Base-by-base conservation (phyloP, 495 filamentous ascomycete genomes). In the Hyaloscypha variabilis region DNA sequence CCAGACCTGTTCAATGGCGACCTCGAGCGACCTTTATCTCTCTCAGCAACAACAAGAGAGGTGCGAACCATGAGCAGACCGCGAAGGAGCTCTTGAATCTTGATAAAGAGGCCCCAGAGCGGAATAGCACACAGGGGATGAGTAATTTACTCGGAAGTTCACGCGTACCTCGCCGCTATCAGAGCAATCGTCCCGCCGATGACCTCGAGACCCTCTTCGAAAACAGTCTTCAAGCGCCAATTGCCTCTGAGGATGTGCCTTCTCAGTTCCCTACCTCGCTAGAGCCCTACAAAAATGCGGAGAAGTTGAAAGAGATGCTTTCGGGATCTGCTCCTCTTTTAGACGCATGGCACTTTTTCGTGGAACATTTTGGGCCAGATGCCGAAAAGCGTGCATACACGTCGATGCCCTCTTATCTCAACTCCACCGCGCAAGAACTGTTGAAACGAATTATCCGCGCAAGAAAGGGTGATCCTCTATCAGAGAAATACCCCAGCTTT, bases 311-410 rank as follows among this genome's bases (percentile, higher is more conserved):
- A 61, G 66, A 68, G 21, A 81, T 79, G 73, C 42, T 82, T 17
- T 14, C 21, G 21, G 67, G 73, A 1, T 66, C 61, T 3, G 39
- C 57, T 19, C 60, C 76, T 2, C 59, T 68, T 8, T 36, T 62
- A 13, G 71, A 76, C 2, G 72, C 78, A 14, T 85, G 76, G 67
- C 21, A 58, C 8, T 78, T 75, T 56, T 81, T 83, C 63, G 71
- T 76, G 14, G 63, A 75, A 23, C 70, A 74, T n/a, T 69, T 71
- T 50, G 64, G 66, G n/a, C 63, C 64, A 5, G 58, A 66, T 23
- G 29, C 14, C 4, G 21, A 28, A 46, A 25, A 46, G 4, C 21
- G 5, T 23, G 34, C 34, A 6, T 14, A 1, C 13, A 6, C 30
- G 21, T 21, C 19, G 21, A 25, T 23, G 8, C 67, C 69, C 34